phyloP scores from a whole-genome alignment of 768 basidiomycete genomes.

The Sarcomyxa edulis region DNA sequence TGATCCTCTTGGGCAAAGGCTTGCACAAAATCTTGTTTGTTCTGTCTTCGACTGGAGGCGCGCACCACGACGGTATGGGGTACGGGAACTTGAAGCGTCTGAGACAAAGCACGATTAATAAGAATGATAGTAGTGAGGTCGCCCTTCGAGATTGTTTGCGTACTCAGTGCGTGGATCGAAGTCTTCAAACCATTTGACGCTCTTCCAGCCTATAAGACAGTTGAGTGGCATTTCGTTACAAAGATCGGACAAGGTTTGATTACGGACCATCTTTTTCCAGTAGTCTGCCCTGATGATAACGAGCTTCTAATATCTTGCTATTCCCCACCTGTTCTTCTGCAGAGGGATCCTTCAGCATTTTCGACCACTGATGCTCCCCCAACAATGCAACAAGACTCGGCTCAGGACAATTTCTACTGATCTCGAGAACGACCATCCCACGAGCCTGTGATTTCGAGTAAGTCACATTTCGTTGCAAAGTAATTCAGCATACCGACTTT shows the following conservation, averaged over 20 bases:
- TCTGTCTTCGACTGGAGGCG: constrained; percentile 32
- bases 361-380: constrained; percentile 46
- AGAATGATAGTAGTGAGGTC: background rate
- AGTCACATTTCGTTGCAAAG: background rate
- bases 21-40: constrained; percentile 41
- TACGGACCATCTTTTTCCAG: constrained; percentile 45
- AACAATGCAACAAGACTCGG: constrained; percentile 33
- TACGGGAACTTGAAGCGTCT: constrained; percentile 32
- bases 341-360: constrained; percentile 35
- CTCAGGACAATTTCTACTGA: constrained; percentile 31
- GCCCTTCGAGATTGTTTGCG: constrained; percentile 6
- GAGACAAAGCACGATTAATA: background rate
- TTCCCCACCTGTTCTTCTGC: constrained; percentile 29
- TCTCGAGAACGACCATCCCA: constrained; percentile 45
- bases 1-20: constrained; percentile 29
- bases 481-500: constrained; percentile 24
- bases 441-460: constrained; percentile 17
- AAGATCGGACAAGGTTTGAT: background rate
- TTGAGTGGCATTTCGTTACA: background rate
- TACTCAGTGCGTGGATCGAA: constrained; percentile 30
- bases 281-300: constrained; percentile 34
- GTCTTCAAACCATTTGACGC: constrained; percentile 39
- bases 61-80: constrained; percentile 35
- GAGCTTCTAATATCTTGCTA: constrained; percentile 37
- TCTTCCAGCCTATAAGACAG: constrained; percentile 45